phyloP scores from a whole-genome alignment of 2,329 filamentous ascomycete species.

The Spiromastix sp. region DNA sequence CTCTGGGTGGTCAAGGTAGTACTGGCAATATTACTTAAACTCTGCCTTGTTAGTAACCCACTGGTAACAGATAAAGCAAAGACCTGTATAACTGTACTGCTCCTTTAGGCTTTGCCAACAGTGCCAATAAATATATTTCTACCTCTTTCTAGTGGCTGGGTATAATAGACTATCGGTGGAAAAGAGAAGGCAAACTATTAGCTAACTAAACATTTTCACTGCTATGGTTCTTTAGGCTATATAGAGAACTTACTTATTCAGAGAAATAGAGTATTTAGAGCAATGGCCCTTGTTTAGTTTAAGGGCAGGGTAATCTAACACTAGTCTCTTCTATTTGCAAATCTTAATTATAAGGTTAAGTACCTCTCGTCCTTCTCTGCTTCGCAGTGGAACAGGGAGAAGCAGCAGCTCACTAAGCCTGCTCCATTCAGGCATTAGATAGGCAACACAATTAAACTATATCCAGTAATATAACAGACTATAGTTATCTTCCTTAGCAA shows the following conservation, averaged over 20 bases:
- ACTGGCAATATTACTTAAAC: constrained; percentile 4
- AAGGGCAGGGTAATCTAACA: constrained; percentile 4
- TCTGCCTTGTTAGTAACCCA: constrained; percentile 1
- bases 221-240: no score
- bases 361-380: constrained; percentile 2
- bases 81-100: constrained; percentile 2
- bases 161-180: not conserved
- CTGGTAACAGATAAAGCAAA: constrained; percentile 5
- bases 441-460: constrained; percentile 6
- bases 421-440: constrained; percentile 6
- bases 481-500: constrained; percentile 1
- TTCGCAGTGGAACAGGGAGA: constrained; percentile 4
- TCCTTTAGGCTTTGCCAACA: constrained; percentile 1
- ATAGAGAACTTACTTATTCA: not conserved
- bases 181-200: not conserved
- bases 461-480: constrained; percentile 5
- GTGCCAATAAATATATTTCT: constrained; percentile 6
- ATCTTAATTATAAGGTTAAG: constrained; percentile 3
- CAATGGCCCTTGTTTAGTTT: not conserved
- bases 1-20: constrained; percentile 5
- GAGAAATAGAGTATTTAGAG: constrained; percentile 1
- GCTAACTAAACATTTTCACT: not conserved
- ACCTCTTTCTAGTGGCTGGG: constrained; percentile 1
- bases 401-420: constrained; percentile 4
- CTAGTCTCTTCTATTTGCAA: not conserved